Evolutionary conservation across 2,329 filamentous ascomycete genomes (phyloP).

Genomic region (Elsinoe australis): DNA sequence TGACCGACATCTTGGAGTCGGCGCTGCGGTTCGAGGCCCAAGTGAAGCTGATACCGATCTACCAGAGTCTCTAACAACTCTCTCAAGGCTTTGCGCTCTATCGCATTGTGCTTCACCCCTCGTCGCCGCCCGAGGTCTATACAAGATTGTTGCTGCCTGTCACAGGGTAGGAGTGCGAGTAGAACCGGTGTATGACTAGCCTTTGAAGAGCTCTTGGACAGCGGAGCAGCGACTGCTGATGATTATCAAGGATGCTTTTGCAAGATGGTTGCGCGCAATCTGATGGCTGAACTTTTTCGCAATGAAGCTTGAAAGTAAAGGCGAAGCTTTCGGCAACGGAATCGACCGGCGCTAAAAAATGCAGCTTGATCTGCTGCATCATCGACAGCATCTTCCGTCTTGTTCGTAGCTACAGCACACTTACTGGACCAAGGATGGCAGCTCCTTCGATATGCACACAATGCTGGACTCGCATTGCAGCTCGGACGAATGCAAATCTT

Average conservation of each 20-base stretch:
- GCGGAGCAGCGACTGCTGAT: no score
- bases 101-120: neutral
- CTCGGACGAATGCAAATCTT: neutral
- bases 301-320: neutral
- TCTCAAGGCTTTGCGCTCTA: no score
- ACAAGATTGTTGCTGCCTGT: neutral
- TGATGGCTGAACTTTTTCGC: constrained; percentile 9
- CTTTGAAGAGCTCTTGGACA: no score
- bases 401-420: no score
- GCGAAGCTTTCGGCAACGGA: constrained; percentile 6
- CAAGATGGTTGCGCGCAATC: no score
- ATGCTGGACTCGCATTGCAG: neutral
- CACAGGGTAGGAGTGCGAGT: no score
- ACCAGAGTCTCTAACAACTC: no score
- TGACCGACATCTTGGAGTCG: constrained; percentile 20
- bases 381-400: no score
- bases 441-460: constrained; percentile 4
- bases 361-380: constrained; percentile 42
- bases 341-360: constrained; percentile 13
- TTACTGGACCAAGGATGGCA: constrained; percentile 77
- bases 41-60: no score
- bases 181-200: no score
- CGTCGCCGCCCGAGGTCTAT: neutral
- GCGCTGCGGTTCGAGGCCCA: neutral
- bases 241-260: no score